A percentile compares a stretch with the other conserved stretches of the same genome.
phyloP scores from a whole-genome alignment of 352 stramenopile species.

The Aphanomyces astaci region DNA sequence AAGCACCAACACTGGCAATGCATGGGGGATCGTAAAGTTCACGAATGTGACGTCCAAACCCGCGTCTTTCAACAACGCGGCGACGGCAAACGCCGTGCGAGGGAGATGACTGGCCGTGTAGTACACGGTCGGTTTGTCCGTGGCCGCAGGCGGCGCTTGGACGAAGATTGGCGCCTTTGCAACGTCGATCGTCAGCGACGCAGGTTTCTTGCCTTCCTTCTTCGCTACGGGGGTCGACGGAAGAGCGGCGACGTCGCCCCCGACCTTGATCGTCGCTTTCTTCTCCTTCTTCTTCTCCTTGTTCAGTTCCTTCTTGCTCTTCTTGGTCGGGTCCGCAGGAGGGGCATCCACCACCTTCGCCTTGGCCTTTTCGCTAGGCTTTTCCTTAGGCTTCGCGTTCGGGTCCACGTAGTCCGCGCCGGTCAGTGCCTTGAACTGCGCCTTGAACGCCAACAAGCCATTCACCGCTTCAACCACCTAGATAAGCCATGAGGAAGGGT shows the following conservation, averaged over 20 bases:
- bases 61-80: slow-evolving; percentile 40
- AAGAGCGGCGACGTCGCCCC: slow-evolving; percentile 22
- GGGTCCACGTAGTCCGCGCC: slow-evolving; percentile 64
- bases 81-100: slow-evolving; percentile 54
- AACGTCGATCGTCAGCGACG: slow-evolving; percentile 1
- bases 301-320: slow-evolving; percentile 85
- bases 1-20: slow-evolving; percentile 50
- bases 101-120: slow-evolving; percentile 46
- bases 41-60: slow-evolving; percentile 48
- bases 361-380: slow-evolving; percentile 33
- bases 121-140: slow-evolving; percentile 53
- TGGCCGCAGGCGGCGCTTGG: slow-evolving; percentile 10
- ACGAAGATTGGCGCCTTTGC: slow-evolving; percentile 32
- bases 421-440: slow-evolving; percentile 64
- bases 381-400: slow-evolving; percentile 44
- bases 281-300: slow-evolving; percentile 83
- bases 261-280: slow-evolving; percentile 61
- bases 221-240: slow-evolving; percentile 7
- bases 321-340: slow-evolving; percentile 46
- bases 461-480: slow-evolving; percentile 43
- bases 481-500: background rate
- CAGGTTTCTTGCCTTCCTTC: slow-evolving; percentile 20
- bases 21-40: slow-evolving; percentile 31
- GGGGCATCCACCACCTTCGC: slow-evolving; percentile 7
- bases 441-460: slow-evolving; percentile 61